Evolutionary conservation across 176 grass and related monocot species (phyloP), one percentile per base, ranked within the genome.

Genomic region (Musa acuminata): DNA sequence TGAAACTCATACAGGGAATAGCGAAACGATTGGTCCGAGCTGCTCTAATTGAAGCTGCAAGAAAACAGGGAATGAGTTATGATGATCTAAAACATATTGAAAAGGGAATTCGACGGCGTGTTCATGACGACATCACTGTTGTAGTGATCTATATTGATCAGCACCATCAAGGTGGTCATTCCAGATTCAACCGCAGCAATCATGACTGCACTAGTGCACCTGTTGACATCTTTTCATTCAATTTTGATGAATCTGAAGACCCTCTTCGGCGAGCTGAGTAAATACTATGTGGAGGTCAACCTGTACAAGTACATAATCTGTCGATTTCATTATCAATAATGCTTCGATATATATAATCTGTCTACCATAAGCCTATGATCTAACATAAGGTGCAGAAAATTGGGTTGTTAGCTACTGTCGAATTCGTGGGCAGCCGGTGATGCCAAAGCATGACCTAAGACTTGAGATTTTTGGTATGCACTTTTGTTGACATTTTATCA

Each of bases 231-330:
- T 70, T 70, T 50, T 70, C 67, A 17, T 70, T 70, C 16, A 51
- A 70, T 70, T 21, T 17, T 50, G 67, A 70, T 70, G 67, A 51
- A 51, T 70, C 67, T 20, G 67, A 69, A 69, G 65, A 69, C 14
- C 67, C 67, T 50, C 67, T 70, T 50, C 19, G 14, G 8, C 9
- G 2, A 70, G 7, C 20, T 13, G 67, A 48, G 14, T 70, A 70
- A 48, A 14, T 20, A 17, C 19, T 51, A 20, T 19, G 10, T 48
- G 65, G 35, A 70, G 63, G 22, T 65, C 12, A 26, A 26, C 63
- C 23, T 29, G 10, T 26, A 22, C 23, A 11, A 29, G 22, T 2
- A 65, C 63, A 65, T 1, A 12, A 65, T 12, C 24, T 10, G 26
- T 8, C 51, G 19, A 48, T 9, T 50, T 70, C 67, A 70, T 70